Base-by-base conservation (phyloP, 164 flowering plant species). In the Liriodendron chinense region DNA sequence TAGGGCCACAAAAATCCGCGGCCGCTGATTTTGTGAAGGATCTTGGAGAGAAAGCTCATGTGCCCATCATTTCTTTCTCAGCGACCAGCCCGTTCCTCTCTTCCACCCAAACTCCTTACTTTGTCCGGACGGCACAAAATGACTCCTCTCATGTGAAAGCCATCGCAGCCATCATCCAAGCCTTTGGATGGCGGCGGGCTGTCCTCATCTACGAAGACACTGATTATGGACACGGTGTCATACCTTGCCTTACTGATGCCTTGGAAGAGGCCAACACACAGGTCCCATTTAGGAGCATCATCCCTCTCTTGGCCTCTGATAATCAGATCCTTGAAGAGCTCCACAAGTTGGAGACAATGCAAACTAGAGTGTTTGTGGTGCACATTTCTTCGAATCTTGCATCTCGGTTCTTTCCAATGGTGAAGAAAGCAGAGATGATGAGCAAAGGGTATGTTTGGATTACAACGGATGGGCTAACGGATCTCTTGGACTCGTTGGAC, bases 51-150 rank as follows among this genome's bases (percentile, higher is more conserved):
- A 77, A 77, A 77, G 20, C 78, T 56, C 82, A 74, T 1, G 80
- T 80, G 12, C 82, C 82, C 43, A 47, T 80, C n/a, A 25, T 77
- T 49, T 80, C 82, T 8, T 80, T 77, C 73, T 57, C 77, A 1
- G 82, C 80, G 12, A 74, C 80, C 4, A 77, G 77, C 49, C 82
- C 82, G 47, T 66, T 70, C 48, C 69, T 62, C 56, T 79, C 81
- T 12, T 50, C 77, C 24, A 75, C 20, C 26, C 62, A 47, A 68
- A 47, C 26, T 71, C 84, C 78, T 64, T 81, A 75, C 50, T 81
- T 81, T 12, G 23, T 80, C 20, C 75, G 75, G 23, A 57, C 80
- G 8, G 59, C 78, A 2, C 78, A 18, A 10, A 50, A 49, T 18
- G 83, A 80, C 48, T 74, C 76, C 1, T 26, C 76, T 28, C 80